These are phyloP conservation scores for Trichaptum fuscoviolaceum DNA, from an alignment of 768 basidiomycete species.

Conservation along the genomic window DNA sequence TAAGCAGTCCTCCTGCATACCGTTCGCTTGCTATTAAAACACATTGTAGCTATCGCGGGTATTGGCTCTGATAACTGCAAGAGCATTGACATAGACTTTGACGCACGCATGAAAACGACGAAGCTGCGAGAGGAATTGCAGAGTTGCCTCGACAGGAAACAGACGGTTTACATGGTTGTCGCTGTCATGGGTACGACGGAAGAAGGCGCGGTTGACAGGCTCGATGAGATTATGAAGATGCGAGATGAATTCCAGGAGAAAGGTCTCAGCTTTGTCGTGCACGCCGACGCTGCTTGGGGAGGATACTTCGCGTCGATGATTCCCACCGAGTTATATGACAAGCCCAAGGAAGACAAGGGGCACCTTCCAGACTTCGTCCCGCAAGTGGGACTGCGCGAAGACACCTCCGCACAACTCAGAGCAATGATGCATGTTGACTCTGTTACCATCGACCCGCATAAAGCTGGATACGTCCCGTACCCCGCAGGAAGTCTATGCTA, in stretches of 20 bases:
- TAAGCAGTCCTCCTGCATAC: slow-evolving; percentile 16
- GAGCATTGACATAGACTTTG: slow-evolving; percentile 28
- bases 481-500: slow-evolving; percentile 39
- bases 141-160: slow-evolving; percentile 25
- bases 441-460: slow-evolving; percentile 39
- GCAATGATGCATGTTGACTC: slow-evolving; percentile 29
- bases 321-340: slow-evolving; percentile 2
- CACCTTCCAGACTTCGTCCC: slow-evolving; percentile 20
- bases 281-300: slow-evolving; percentile 45
- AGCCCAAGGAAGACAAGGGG: slow-evolving; percentile 12
- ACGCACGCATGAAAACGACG: slow-evolving; percentile 30
- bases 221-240: slow-evolving; percentile 31
- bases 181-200: slow-evolving; percentile 40
- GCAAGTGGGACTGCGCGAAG: slow-evolving; percentile 21
- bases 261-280: slow-evolving; percentile 36
- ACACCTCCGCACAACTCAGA: slow-evolving; percentile 26
- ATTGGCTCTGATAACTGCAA: slow-evolving; percentile 37
- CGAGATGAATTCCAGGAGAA: slow-evolving; percentile 25
- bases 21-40: neutral
- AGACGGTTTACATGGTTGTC: slow-evolving; percentile 37
- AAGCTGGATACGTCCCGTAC: slow-evolving; percentile 38
- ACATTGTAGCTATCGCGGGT: slow-evolving; percentile 30
- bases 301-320: slow-evolving; percentile 34
- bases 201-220: slow-evolving; percentile 38
- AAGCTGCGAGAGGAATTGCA: slow-evolving; percentile 23